phyloP scores from a whole-genome alignment of 1,139 yeast species.

The Debaryomyces nepalensis region DNA sequence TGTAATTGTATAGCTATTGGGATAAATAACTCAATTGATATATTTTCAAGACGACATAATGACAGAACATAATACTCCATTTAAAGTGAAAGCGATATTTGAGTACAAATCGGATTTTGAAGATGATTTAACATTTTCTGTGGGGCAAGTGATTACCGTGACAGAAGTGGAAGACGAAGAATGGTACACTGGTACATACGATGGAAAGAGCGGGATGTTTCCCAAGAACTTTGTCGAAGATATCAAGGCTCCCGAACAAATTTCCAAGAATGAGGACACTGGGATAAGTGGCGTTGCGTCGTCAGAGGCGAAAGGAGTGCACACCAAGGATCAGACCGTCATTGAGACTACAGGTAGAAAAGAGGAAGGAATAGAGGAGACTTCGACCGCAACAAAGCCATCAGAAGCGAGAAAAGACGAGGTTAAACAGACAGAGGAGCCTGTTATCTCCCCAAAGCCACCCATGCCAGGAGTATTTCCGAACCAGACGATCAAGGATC shows the following conservation, averaged over 20 bases:
- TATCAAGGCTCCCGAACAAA: constrained; percentile 16
- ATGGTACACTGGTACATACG: constrained; percentile 80
- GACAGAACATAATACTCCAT: constrained; percentile 46
- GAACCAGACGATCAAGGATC: constrained; percentile 39
- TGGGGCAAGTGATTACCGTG: constrained; percentile 74
- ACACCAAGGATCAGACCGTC: constrained; percentile 10
- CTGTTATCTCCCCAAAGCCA: constrained; percentile 18
- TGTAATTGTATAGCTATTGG: constrained; percentile 6
- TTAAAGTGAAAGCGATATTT: constrained; percentile 69
- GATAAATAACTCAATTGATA: constrained; percentile 11
- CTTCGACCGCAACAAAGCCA: background rate
- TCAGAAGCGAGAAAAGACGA: constrained; percentile 13
- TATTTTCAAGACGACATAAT: constrained; percentile 3
- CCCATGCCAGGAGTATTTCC: constrained; percentile 33
- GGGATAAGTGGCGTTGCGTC: background rate
- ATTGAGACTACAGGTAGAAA: constrained; percentile 12
- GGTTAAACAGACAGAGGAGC: constrained; percentile 13
- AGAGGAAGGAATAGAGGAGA: background rate
- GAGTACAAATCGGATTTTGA: constrained; percentile 79
- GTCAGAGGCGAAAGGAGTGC: constrained; percentile 1
- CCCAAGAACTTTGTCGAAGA: constrained; percentile 83
- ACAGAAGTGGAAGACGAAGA: constrained; percentile 82
- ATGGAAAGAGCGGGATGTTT: constrained; percentile 73
- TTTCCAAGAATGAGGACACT: background rate
- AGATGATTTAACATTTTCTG: constrained; percentile 77